Evolutionary conservation across 108 stramenopile genomes (phyloP), one percentile per base, ranked within the genome.

Genomic region (Fistulifera solaris): DNA sequence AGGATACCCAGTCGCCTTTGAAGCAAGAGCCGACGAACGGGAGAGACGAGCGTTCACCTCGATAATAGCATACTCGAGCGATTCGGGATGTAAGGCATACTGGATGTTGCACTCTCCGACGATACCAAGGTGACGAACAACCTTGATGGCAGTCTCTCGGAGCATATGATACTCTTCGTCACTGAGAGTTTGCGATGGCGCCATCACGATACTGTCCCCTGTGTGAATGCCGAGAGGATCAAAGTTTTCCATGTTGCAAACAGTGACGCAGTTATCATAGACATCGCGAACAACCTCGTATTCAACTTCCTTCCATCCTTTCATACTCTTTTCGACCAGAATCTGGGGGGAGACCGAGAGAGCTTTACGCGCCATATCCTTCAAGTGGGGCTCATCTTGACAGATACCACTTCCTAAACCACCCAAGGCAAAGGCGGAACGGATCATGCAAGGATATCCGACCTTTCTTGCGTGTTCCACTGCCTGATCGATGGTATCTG

Each of bases 221-320:
- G 96, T 97, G 76, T 95, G 96, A 49, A 97, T 93, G 45, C 96
- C 96, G 38, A 95, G 77, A 21, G 96, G 96, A 72, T 97, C 96
- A 58, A 96, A 96, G 75, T 96, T 96, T 65, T 98, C 97, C 98
- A 99, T 99, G 78, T 99, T 99, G 69, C 98, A 99, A 23, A 99
- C 98, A 50, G 98, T 99, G 60, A 99, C 87, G 67, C 98, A 93
- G 76, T 94, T 94, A 62, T 93, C 87, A 44, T 76, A 62, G 13
- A 63, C 52, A 70, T 93, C 91, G 35, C 91, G 78, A 45, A 93
- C 91, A 51, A 93, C 91, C 73, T 99, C 98, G 68, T 99, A 99
- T 64, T 99, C 98, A 13, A 97, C 86, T 73, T 99, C 98, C 68
- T 99, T 99, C 98, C 98, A 99, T 59, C 98, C 97, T 48, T 74